Base-by-base conservation (phyloP, 2,329 filamentous ascomycete genomes). In the Ophiostoma tasmaniense region DNA sequence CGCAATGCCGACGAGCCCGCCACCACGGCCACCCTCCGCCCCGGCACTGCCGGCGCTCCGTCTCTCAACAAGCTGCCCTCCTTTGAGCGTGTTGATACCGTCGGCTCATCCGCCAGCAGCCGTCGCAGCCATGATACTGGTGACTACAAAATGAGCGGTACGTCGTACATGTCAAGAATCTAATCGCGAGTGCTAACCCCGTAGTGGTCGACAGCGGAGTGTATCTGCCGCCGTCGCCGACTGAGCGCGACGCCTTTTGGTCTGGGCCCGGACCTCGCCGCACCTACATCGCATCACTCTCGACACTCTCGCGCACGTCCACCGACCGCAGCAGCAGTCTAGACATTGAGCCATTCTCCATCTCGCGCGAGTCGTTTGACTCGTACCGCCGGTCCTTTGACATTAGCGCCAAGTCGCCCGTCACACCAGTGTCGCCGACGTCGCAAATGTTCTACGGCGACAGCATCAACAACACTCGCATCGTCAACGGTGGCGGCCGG, bases 311-410 rank as follows among this genome's bases (percentile, higher is more conserved):
- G 11, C 81, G 84, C 69, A 81, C 80, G 61, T 88, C 86, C 5
- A 83, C 81, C 73, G 84, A 86, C 73, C 84, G 81, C 39, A 52
- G 64, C 67, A 68, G 42, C 64, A 37, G 91, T 70, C 88, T 89
- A 74, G 92, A 96, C 71, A 93, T 93, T 74, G 94, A 98, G 77
- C 93, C 90, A 17, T 98, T 98, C 77, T 92, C 90, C 72, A 98
- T 98, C 77, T 97, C 93, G 50, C 87, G 94, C 75, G 95, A 98
- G 80, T 97, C 93, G 1, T 98, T 98, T 76, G 95, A 98, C 78
- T 97, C 93, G 2, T 98, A 98, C 80, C 86, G 95, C 72, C 88
- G 95, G 75, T 97, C 93, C 72, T 98, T 98, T 81, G 94, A 98
- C 76, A 96, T 98, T 71, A 93, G 90, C 66, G 94, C 93, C 52